Evolutionary conservation across 805 yeast genomes (phyloP).

Genomic region (Candida nanaspora): DNA sequence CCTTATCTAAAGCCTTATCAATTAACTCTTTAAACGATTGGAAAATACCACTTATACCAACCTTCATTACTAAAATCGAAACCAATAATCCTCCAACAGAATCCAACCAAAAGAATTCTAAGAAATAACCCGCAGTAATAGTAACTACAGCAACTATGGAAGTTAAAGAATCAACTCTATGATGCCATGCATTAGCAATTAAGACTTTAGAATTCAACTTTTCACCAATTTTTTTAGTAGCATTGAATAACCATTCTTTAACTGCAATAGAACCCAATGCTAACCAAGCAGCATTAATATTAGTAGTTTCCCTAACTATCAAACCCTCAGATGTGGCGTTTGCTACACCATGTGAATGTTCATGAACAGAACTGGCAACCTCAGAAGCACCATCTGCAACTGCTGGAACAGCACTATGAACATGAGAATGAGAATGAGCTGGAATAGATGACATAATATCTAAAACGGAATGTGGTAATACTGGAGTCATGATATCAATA

Average conservation of each 20-base stretch:
- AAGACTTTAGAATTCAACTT: conserved; percentile 79
- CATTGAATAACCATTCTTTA: conserved; percentile 82
- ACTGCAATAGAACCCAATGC: conserved; percentile 83
- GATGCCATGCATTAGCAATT: conserved; percentile 98
- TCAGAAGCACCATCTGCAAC: conserved; percentile 6
- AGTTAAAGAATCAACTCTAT: conserved; percentile 88
- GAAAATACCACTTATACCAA: conserved; percentile 72
- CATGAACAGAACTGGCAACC: conserved; percentile 21
- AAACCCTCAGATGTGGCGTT: conserved; percentile 6
- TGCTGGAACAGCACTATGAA: conserved; percentile 25
- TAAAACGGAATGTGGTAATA: conserved; percentile 53
- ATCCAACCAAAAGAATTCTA: conserved; percentile 78
- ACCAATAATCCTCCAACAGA: conserved; percentile 89
- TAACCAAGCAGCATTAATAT: conserved; percentile 93
- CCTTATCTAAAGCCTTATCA: conserved; percentile 57
- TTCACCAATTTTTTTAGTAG: conserved; percentile 75
- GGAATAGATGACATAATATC: conserved; percentile 46
- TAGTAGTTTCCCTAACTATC: conserved; percentile 33
- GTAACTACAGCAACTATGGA: conserved; percentile 86
- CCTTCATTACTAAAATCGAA: conserved; percentile 71
- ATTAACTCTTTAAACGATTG: conserved; percentile 69
- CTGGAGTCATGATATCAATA: conserved; percentile 57
- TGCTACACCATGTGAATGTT: conserved; percentile 13
- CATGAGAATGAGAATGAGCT: conserved; percentile 49
- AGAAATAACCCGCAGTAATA: conserved; percentile 75